phyloP scores from a whole-genome alignment of 2,329 filamentous ascomycete species.

The Pezicula neosporulosa region DNA sequence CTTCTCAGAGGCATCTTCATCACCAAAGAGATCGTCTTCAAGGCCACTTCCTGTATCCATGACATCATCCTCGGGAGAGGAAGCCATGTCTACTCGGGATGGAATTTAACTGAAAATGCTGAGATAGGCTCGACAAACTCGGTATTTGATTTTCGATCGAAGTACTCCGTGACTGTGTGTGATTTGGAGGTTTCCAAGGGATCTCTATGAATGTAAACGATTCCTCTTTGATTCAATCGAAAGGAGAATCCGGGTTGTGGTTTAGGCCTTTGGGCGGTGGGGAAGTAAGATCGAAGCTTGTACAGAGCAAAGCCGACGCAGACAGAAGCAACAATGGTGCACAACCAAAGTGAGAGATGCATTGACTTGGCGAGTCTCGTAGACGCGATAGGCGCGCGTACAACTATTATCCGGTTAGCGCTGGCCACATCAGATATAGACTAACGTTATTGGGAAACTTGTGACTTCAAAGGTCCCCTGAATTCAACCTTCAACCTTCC shows the following conservation, averaged over 20 bases:
- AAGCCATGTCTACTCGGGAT: constrained; percentile 8
- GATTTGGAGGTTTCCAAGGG: too few relatives aligned
- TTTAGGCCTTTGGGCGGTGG: too few relatives aligned
- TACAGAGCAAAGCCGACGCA: too few relatives aligned
- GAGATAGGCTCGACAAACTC: neutral
- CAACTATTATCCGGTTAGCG: too few relatives aligned
- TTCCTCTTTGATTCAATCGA: too few relatives aligned
- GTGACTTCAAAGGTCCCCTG: neutral
- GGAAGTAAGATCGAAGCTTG: too few relatives aligned
- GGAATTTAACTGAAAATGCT: neutral
- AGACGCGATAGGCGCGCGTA: neutral
- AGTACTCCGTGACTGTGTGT: too few relatives aligned
- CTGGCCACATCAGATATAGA: neutral
- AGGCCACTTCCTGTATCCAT: constrained; percentile 42
- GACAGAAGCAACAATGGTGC: too few relatives aligned
- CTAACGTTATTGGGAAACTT: neutral
- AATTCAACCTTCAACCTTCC: neutral
- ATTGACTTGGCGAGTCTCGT: neutral
- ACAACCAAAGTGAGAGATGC: too few relatives aligned
- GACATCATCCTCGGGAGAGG: constrained; percentile 24
- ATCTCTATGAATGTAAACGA: too few relatives aligned
- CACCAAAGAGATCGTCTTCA: constrained; percentile 60
- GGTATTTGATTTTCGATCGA: too few relatives aligned
- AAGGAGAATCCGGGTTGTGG: too few relatives aligned
- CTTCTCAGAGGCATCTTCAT: constrained; percentile 39